Evolutionary conservation across 2,329 filamentous ascomycete genomes (phyloP), one percentile per base, ranked within the genome.

Genomic region (Beauveria bassiana): DNA sequence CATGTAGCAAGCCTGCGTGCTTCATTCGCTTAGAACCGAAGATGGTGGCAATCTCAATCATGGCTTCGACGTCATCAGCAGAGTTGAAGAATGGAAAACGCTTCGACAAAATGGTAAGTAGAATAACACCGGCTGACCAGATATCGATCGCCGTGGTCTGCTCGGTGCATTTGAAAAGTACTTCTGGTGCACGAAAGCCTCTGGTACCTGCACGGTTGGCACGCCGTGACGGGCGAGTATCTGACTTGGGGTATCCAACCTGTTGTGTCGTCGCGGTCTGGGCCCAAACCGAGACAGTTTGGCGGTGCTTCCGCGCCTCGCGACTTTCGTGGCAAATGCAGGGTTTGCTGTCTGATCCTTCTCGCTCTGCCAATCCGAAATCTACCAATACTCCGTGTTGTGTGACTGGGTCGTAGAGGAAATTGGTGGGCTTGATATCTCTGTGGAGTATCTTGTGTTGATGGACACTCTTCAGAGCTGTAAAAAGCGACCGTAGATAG

Each of bases 1-100:
- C 95, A 70, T 99, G 95, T 56, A 96, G 79, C 20, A 91, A 79
- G 0, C 91, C 91, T 3, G 89, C 90, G 40, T 84, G 79, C 70
- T 88, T 90, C 93, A 99, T 98, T 62, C 87, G 86, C 70, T 84
- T 87, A 47, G 82, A 82, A 55, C 95, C 95, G 72, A 98, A 97
- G 64, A 99, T 96, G 62, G 91, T 96, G 42, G 93, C 90, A 66
- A 99, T 96, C 74, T 99, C 95, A 67, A 99, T 93, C 83, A 97
- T 89, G 57, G 95, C 95, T 71, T 99, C 95, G 53, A 99, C 89
- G 69, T 99, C 95, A 72, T 99, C 95, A n/a, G 92, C 89, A 51
- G 91, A 96, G 76, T 99, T 97, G 81, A 99, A 99, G 76, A 99
- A 99, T 1, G 95, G 95, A 69, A 99, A 99, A 4, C 95, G 87